Evolutionary conservation across 345 rosid genomes (phyloP).

Genomic region (Linum tenue): DNA sequence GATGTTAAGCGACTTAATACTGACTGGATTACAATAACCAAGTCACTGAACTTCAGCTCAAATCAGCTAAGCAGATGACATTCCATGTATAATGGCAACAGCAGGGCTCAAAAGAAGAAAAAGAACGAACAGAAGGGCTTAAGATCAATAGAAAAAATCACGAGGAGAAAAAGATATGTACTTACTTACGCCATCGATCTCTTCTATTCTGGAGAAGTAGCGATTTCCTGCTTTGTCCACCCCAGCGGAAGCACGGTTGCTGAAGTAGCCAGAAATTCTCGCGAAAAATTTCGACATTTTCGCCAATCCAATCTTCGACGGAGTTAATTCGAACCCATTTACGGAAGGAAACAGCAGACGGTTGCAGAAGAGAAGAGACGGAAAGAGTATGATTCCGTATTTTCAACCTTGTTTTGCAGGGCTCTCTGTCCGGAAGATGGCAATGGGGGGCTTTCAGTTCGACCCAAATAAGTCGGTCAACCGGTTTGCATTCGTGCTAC

Average conservation of each 20-base stretch:
- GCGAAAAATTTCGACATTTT: conserved; percentile 69
- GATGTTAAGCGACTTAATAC: neutral
- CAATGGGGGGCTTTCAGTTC: no score
- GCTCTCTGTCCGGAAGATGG: neutral
- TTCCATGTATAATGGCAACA: neutral
- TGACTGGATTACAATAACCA: neutral
- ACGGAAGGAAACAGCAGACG: neutral
- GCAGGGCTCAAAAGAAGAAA: no score
- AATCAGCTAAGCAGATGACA: neutral
- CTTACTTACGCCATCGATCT: conserved; percentile 79
- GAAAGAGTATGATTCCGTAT: neutral
- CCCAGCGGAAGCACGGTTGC: conserved; percentile 41
- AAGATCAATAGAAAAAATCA: neutral
- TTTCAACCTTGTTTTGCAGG: neutral
- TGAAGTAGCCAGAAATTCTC: conserved; percentile 58
- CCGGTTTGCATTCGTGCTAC: no score
- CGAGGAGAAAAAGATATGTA: conserved; percentile 7
- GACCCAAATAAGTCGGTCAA: no score
- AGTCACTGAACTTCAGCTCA: neutral
- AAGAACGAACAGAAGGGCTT: conserved; percentile 1
- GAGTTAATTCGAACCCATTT: conserved; percentile 6
- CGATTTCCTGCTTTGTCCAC: conserved; percentile 69
- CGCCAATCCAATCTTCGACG: neutral
- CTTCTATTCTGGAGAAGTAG: conserved; percentile 66
- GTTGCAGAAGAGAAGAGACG: neutral